A percentile compares a stretch with the other conserved stretches of the same genome.
Conservation (phyloP, 1,284 basidiomycete species). For the Pseudozyma tsukubaensis region DNA sequence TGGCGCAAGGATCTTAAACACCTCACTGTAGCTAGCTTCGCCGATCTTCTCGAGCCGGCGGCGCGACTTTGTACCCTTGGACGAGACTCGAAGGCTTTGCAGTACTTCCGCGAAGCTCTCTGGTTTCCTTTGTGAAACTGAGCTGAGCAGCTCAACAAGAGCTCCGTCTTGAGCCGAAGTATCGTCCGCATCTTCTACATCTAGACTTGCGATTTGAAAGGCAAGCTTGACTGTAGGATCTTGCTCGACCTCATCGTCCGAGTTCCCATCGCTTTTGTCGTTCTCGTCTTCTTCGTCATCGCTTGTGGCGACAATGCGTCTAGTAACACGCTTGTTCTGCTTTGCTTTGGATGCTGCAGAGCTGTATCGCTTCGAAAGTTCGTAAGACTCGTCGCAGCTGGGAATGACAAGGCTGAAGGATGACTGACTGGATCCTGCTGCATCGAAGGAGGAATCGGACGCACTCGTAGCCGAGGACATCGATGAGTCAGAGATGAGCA, state of each 20-base stretch:
- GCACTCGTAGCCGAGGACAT: slow-evolving; percentile 18
- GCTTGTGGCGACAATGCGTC: slow-evolving; percentile 23
- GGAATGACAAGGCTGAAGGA: slow-evolving; percentile 19
- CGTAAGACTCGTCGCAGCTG: slow-evolving; percentile 12
- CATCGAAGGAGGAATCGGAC: slow-evolving; percentile 23
- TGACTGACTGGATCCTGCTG: slow-evolving; percentile 18
- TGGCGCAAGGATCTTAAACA: slow-evolving; percentile 74
- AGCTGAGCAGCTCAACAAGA: slow-evolving; percentile 19
- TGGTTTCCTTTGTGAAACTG: slow-evolving; percentile 33
- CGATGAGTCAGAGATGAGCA: slow-evolving; percentile 20
- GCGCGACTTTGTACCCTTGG: background rate
- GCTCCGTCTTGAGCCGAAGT: background rate
- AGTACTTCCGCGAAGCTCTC: slow-evolving; percentile 16
- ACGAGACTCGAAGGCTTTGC: slow-evolving; percentile 6
- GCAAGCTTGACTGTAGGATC: slow-evolving; percentile 26
- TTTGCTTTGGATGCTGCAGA: slow-evolving; percentile 12
- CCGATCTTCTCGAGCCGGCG: slow-evolving; percentile 78
- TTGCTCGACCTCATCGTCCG: slow-evolving; percentile 25
- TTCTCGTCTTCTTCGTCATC: slow-evolving; percentile 23
- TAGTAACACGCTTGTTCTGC: slow-evolving; percentile 21
- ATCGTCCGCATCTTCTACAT: slow-evolving; percentile 11
- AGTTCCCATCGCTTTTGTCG: slow-evolving; percentile 11
- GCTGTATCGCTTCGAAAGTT: background rate
- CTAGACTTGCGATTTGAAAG: slow-evolving; percentile 14
- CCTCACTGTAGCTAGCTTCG: slow-evolving; percentile 96